phyloP scores from a whole-genome alignment of 306 rosid species.

The Casuarina cunninghamiana region DNA sequence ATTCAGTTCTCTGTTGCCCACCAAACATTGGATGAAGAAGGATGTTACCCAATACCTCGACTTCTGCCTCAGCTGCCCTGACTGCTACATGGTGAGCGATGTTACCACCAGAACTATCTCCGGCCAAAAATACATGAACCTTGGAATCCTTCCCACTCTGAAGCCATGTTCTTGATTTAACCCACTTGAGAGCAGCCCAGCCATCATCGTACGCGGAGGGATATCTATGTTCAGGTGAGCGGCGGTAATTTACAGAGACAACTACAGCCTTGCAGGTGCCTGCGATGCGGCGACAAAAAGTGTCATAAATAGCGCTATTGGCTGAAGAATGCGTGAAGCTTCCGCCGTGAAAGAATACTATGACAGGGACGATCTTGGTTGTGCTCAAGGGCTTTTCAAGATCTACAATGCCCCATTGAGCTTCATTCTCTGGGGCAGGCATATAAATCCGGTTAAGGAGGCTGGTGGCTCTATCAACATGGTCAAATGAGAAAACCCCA shows the following conservation, averaged over 20 bases:
- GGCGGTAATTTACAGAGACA: slow-evolving; percentile 81
- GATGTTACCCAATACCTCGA: slow-evolving; percentile 77
- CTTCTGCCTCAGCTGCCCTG: slow-evolving; percentile 60
- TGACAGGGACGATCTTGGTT: slow-evolving; percentile 66
- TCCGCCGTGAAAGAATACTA: slow-evolving; percentile 87
- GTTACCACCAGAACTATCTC: slow-evolving; percentile 90
- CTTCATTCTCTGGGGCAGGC: slow-evolving; percentile 46
- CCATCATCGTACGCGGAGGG: slow-evolving; percentile 93
- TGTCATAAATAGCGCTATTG: slow-evolving; percentile 83
- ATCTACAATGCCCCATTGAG: slow-evolving; percentile 49
- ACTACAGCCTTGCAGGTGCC: slow-evolving; percentile 67
- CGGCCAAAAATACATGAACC: slow-evolving; percentile 74
- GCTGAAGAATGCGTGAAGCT: slow-evolving; percentile 94
- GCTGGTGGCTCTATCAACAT: slow-evolving; percentile 62
- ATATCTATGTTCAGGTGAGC: slow-evolving; percentile 71
- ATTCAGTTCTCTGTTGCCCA: slow-evolving; percentile 60
- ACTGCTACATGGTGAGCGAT: slow-evolving; percentile 80
- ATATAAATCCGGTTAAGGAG: slow-evolving; percentile 72
- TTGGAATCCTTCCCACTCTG: slow-evolving; percentile 74
- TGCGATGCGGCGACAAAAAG: slow-evolving; percentile 80
- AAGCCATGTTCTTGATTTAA: slow-evolving; percentile 74
- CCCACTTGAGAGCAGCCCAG: slow-evolving; percentile 82
- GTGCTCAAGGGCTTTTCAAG: slow-evolving; percentile 68
- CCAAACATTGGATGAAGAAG: slow-evolving; percentile 92
- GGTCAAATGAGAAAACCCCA: slow-evolving; percentile 88